Base-by-base conservation (phyloP, 1,284 basidiomycete genomes). In the Fomitopsis betulina region DNA sequence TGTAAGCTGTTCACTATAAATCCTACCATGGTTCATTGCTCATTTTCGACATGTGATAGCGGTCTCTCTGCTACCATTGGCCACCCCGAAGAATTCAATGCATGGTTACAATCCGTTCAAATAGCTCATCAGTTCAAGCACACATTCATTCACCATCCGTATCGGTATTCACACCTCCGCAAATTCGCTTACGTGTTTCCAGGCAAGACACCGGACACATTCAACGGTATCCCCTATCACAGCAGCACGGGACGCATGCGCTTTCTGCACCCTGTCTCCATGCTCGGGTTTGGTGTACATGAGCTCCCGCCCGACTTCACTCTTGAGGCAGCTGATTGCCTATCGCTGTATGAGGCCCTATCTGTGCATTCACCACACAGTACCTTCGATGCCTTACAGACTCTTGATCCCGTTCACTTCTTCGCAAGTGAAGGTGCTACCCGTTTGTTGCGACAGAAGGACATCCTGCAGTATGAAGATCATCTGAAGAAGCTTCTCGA, bases 11-110 rank as follows among this genome's bases (percentile, higher is more conserved):
- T 13, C 15, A 30, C 42, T 12, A n/a, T 8, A 1, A 23, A 37
- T 21, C 32, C 8, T 42, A 50, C 30, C 19, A 10, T 40, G 5
- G 39, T n/a, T 40, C 19, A 10, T n/a, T 15, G 8, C 39, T 42
- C 17, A 21, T 21, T 7, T n/a, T n/a, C n/a, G 17, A 35, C 13
- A 43, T 38, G 42, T n/a, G 55, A 33, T 57, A 86, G 84, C 60
- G 87, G 86, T 38, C 75, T 90, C 33, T 89, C 86, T 3, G 87
- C 88, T 0, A 89, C 87, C 0, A 77, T 89, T 33, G 87, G 87
- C 21, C 74, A 79, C 2, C 85, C 87, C 0, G 79, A 86, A 54
- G 72, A 72, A 17, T 89, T 89, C 72, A 88, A 85, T 60, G 61
- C 70, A 3, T 89, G 87, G 87, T 77, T 89, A 2, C 71, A 73